Conservation (phyloP, 768 basidiomycete genomes). For the Leccinellum rugosiceps region DNA sequence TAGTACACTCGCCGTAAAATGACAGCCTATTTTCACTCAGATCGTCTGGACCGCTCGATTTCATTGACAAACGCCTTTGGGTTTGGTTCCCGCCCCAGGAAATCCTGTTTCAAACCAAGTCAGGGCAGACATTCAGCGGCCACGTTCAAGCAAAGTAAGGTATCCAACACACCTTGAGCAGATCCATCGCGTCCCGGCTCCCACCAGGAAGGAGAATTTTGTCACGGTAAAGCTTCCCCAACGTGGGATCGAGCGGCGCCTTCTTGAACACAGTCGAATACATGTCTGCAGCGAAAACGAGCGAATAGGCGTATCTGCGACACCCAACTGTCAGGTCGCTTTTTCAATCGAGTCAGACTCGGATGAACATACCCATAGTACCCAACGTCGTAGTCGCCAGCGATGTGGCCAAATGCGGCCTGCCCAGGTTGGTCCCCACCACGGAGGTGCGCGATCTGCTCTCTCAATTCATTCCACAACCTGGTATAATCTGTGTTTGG, state of each 20-base stretch:
- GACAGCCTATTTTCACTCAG: neutral
- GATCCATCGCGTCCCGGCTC: conserved; percentile 72
- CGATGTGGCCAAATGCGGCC: conserved; percentile 70
- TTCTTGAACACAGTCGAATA: conserved; percentile 75
- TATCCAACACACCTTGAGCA: conserved; percentile 53
- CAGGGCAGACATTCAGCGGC: neutral
- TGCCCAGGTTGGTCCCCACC: conserved; percentile 61
- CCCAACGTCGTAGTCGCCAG: conserved; percentile 63
- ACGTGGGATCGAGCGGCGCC: conserved; percentile 67
- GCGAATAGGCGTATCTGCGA: conserved; percentile 63
- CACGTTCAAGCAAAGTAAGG: neutral
- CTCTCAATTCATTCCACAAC: conserved; percentile 73
- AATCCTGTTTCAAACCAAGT: conserved; percentile 44
- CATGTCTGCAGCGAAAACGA: conserved; percentile 60
- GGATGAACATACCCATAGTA: conserved; percentile 53
- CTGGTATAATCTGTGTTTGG: conserved; percentile 64
- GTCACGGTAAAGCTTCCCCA: conserved; percentile 68
- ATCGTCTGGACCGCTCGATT: conserved; percentile 38
- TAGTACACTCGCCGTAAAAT: neutral
- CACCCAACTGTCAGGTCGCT: neutral
- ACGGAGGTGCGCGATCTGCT: conserved; percentile 68
- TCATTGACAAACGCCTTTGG: conserved; percentile 72
- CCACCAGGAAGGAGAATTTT: conserved; percentile 71
- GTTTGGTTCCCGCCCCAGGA: conserved; percentile 74
- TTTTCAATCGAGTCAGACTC: neutral